Conservation (phyloP, 495 filamentous ascomycete genomes). For the Penicillium ochrochloron region DNA sequence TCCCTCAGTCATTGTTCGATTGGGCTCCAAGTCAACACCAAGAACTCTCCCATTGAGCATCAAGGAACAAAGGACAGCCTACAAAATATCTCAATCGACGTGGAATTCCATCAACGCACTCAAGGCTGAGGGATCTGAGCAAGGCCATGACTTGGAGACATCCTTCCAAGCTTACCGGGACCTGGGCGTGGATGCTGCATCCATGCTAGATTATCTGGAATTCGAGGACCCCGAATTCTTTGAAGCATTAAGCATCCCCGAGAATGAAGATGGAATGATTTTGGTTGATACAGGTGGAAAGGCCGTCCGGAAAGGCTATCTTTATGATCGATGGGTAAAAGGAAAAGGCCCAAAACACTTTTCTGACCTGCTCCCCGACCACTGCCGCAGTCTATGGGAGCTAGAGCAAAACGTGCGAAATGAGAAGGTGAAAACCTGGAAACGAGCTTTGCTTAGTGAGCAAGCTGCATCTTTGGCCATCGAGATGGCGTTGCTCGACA, state of each 20-base stretch:
- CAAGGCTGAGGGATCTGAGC: constrained; percentile 30
- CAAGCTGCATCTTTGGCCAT: constrained; percentile 43
- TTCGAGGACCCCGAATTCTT: constrained; percentile 63
- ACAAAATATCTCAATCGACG: constrained; percentile 28
- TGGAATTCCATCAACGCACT: constrained; percentile 48
- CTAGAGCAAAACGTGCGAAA: constrained; percentile 47
- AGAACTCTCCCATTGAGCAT: constrained; percentile 54
- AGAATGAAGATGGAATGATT: constrained; percentile 46
- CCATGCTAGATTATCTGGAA: constrained; percentile 66
- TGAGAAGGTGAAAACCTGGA: constrained; percentile 51
- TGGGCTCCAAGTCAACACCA: constrained; percentile 66
- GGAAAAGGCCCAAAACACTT: constrained; percentile 55
- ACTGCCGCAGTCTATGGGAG: constrained; percentile 55
- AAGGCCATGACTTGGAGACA: constrained; percentile 19
- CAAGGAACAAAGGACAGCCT: constrained; percentile 44
- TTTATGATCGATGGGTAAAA: constrained; percentile 60
- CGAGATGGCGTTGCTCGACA: constrained; percentile 47
- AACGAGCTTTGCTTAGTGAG: constrained; percentile 53
- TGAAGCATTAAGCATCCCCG: constrained; percentile 59
- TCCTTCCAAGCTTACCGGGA: constrained; percentile 34
- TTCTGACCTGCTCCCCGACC: constrained; percentile 28
- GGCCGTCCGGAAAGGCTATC: constrained; percentile 50
- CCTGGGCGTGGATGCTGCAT: constrained; percentile 9
- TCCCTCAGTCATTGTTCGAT: constrained; percentile 57
- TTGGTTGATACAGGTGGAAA: constrained; percentile 53